Percentiles rank a stretch among this genome's conserved stretches.
Evolutionary conservation across 805 yeast genomes (phyloP).

Genomic region (Wilhelminamyces savonicus): DNA sequence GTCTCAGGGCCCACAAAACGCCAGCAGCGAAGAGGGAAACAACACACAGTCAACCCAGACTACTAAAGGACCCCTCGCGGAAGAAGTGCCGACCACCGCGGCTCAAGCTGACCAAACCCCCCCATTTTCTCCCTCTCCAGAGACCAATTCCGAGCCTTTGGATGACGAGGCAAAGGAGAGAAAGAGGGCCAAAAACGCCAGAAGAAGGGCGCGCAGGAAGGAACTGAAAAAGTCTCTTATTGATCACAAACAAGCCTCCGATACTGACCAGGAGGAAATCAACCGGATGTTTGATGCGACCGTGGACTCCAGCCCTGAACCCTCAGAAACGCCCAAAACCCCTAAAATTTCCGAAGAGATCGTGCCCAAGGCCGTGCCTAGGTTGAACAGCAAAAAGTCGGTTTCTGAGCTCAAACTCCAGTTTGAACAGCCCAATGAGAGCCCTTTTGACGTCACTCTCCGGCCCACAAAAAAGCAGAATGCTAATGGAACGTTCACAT

Average conservation of each 20-base stretch:
- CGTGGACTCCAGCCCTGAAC: not conserved
- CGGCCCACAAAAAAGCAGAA: slow-evolving; percentile 16
- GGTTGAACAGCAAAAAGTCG: not conserved
- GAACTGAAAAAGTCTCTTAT: not conserved
- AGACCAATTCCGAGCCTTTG: not conserved
- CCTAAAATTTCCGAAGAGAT: slow-evolving; percentile 8
- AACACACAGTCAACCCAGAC: not conserved
- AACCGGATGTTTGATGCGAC: not conserved
- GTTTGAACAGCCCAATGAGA: not conserved
- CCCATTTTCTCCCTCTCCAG: not conserved
- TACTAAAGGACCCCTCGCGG: not conserved
- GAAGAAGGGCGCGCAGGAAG: slow-evolving; percentile 1
- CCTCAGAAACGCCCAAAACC: slow-evolving; percentile 3
- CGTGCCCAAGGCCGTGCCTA: slow-evolving; percentile 3
- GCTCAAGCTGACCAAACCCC: not conserved
- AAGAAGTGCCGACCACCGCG: not conserved
- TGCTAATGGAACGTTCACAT: slow-evolving; percentile 13
- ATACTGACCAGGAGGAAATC: slow-evolving; percentile 1
- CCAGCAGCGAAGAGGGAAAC: slow-evolving; percentile 1
- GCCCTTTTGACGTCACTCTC: slow-evolving; percentile 19
- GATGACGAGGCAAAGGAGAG: not conserved
- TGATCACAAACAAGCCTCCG: not conserved
- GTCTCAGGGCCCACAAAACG: slow-evolving; percentile 1
- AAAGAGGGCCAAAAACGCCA: slow-evolving; percentile 1
- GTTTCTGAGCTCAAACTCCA: not conserved